Conservation (phyloP, 305 asterid species). For the Plantago rigida region DNA sequence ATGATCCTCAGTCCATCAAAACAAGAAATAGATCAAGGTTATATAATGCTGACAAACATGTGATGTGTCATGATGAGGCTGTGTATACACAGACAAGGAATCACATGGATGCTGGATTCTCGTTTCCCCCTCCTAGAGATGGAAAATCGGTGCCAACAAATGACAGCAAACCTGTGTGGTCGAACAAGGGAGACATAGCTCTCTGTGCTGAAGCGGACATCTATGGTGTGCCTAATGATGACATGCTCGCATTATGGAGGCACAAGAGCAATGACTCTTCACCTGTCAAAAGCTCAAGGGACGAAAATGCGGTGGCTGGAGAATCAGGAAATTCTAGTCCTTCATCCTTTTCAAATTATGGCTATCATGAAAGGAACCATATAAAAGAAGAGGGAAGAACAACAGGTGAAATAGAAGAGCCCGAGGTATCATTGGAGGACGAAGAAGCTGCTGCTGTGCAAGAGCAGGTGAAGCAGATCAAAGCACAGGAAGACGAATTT, state of each 20-base stretch:
- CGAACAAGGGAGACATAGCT: constrained; percentile 47
- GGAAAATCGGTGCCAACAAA: constrained; percentile 50
- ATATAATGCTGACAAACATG: constrained; percentile 40
- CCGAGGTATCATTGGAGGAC: constrained; percentile 61
- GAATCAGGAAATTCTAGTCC: constrained; percentile 86
- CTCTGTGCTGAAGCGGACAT: constrained; percentile 48
- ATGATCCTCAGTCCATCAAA: constrained; percentile 36
- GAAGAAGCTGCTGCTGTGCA: constrained; percentile 94
- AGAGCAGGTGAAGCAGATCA: constrained; percentile 94
- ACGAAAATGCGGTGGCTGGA: constrained; percentile 40
- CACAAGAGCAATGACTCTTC: constrained; percentile 62
- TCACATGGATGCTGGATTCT: constrained; percentile 61
- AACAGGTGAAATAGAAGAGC: constrained; percentile 49
- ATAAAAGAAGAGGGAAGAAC: constrained; percentile 43
- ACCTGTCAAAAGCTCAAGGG: constrained; percentile 59
- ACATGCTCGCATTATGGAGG: constrained; percentile 64
- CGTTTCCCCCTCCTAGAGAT: constrained; percentile 88
- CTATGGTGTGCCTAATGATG: constrained; percentile 32
- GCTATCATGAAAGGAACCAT: constrained; percentile 46
- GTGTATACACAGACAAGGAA: constrained; percentile 34
- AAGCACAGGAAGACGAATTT: constrained; percentile 94
- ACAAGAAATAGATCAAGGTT: constrained; percentile 38
- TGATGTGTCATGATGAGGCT: constrained; percentile 39
- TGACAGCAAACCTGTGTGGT: constrained; percentile 53
- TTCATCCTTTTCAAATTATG: constrained; percentile 69